Evolutionary conservation across 306 rosid species (phyloP), one percentile per base, ranked within the genome.

Genomic region (Adenanthera pavonina): DNA sequence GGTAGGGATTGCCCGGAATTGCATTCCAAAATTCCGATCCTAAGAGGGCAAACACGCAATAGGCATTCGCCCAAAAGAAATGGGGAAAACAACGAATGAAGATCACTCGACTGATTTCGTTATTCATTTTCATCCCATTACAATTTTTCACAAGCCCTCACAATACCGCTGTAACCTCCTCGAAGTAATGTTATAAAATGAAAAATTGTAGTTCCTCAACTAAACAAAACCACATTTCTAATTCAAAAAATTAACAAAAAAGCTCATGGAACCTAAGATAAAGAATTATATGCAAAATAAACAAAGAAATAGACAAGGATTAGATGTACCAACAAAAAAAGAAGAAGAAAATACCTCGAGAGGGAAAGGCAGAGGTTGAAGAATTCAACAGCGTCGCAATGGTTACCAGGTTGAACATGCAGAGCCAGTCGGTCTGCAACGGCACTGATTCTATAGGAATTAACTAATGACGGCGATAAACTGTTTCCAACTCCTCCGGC

Each of bases 311-410:
- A 16, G 33, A 44, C n/a, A 7, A 30, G 43, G 17, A 71, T 0
- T 60, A 33, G 8, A n/a, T 20, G 19, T n/a, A 25, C 34, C 15
- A 33, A 12, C 5, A 69, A 16, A 57, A 3, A 57, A 3, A 74
- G 4, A 51, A 36, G 0, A 65, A 20, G 15, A 17, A 60, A 51
- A 54, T 69, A 90, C 95, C 91, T 74, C 25, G 97, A 78, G 62
- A 93, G 97, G 73, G 92, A 76, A 69, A 90, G 85, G 78, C 94
- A 90, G 61, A 83, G 87, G 20, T 61, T 57, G 43, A 62, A 83
- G 76, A 91, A 84, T 47, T 93, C 92, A n/a, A 0, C 3, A 72
- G 82, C 6, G 36, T 89, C 86, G 70, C 41, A 3, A 4, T 41
- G 72, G 72, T 9, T 40, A 19, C 91, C 91, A 6, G 74, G 72